These are phyloP conservation scores for Zygosaccharomyces kombuchaensis DNA, from an alignment of 805 yeast species.

Conservation along the genomic window DNA sequence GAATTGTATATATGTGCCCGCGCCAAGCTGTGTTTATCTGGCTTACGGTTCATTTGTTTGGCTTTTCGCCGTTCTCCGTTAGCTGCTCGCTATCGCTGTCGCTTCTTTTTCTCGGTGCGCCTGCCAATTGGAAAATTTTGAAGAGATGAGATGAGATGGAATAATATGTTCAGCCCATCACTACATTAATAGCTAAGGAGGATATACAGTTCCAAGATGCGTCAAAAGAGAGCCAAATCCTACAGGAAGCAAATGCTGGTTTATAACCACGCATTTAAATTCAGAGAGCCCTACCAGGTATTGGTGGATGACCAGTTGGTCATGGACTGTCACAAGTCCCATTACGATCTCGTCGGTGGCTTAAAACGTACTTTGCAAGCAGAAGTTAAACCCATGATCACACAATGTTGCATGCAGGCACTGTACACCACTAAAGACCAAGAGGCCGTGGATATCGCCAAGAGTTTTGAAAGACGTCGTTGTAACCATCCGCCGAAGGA, in stretches of 20 bases:
- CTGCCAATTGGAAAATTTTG: not conserved
- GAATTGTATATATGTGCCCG: too few species aligned
- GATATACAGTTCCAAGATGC: slow-evolving; percentile 48
- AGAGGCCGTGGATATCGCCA: slow-evolving; percentile 75
- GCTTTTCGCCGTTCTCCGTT: not conserved
- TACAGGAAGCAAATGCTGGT: slow-evolving; percentile 90
- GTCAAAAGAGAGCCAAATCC: slow-evolving; percentile 92
- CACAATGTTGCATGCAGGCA: slow-evolving; percentile 92
- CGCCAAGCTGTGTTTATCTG: too few species aligned
- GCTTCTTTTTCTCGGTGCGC: not conserved
- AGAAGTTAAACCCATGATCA: slow-evolving; percentile 83
- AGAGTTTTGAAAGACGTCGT: slow-evolving; percentile 82
- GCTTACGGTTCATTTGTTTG: not conserved
- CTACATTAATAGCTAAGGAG: not conserved
- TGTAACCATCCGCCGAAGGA: slow-evolving; percentile 75
- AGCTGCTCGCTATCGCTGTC: not conserved
- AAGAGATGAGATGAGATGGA: slow-evolving; percentile 15
- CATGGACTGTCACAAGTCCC: slow-evolving; percentile 56
- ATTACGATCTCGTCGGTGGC: slow-evolving; percentile 78
- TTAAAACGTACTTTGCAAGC: slow-evolving; percentile 77
- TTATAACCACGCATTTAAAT: slow-evolving; percentile 79
- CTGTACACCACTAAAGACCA: slow-evolving; percentile 70
- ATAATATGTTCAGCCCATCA: too few species aligned
- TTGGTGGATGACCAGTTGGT: slow-evolving; percentile 79
- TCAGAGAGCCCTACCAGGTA: slow-evolving; percentile 91